Evolutionary conservation across 768 basidiomycete genomes (phyloP).

Genomic region (Holtermanniella nyarrowii): DNA sequence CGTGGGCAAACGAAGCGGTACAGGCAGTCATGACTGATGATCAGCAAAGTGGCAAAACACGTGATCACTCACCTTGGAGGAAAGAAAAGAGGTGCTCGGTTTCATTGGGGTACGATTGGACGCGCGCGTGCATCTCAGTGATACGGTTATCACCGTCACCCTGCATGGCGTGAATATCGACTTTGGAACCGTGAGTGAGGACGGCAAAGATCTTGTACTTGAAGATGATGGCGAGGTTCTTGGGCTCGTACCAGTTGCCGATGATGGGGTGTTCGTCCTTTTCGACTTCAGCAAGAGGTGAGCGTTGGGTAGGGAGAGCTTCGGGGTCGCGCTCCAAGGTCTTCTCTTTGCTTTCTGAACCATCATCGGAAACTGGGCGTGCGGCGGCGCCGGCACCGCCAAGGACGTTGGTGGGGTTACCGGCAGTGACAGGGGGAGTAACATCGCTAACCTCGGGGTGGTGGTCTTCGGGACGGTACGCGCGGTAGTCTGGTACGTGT

Average conservation of each 20-base stretch:
- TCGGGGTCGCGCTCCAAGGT: constrained; percentile 5
- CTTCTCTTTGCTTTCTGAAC: neutral
- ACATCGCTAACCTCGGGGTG: constrained; percentile 1
- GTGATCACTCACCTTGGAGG: too few species aligned
- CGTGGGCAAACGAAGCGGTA: constrained; percentile 45
- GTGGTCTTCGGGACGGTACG: constrained; percentile 12
- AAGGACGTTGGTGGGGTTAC: constrained; percentile 1
- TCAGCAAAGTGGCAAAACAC: too few species aligned
- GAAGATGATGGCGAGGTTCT: constrained; percentile 41
- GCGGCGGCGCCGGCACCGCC: neutral
- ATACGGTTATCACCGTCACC: constrained; percentile 36
- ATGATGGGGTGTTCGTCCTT: constrained; percentile 30
- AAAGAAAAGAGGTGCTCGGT: constrained; percentile 45
- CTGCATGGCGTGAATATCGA: constrained; percentile 39
- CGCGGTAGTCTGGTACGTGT: constrained; percentile 40
- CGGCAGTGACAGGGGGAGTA: constrained; percentile 7
- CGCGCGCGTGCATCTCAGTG: constrained; percentile 34
- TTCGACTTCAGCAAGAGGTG: constrained; percentile 18
- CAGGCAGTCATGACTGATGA: constrained; percentile 44
- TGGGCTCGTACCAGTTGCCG: constrained; percentile 39
- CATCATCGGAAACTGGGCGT: neutral
- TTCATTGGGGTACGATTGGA: constrained; percentile 43
- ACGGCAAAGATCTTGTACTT: constrained; percentile 37
- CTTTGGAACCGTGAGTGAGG: constrained; percentile 22
- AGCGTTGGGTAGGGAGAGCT: constrained; percentile 12